phyloP scores from a whole-genome alignment of 176 grass and related monocot species.

The Oryza glaberrima region DNA sequence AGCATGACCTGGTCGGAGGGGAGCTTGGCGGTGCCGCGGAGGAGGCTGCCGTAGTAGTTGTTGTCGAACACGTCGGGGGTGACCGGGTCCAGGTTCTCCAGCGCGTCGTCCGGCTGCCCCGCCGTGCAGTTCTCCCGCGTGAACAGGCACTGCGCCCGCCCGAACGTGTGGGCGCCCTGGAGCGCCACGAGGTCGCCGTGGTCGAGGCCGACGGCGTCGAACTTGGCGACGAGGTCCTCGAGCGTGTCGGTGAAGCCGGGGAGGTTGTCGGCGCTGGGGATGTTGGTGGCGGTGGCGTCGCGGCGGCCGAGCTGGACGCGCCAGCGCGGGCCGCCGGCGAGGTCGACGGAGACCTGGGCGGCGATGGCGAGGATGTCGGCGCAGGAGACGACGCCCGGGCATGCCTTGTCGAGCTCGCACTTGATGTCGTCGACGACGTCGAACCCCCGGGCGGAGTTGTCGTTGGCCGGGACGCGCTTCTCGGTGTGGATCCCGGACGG shows the following conservation, averaged over 20 bases:
- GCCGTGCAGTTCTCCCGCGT: conserved; percentile 37
- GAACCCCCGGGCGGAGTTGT: conserved; percentile 39
- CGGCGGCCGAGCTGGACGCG: conserved; percentile 46
- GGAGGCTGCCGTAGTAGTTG: conserved; percentile 51
- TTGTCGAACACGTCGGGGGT: conserved; percentile 59
- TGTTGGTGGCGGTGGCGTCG: conserved; percentile 49
- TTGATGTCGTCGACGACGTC: conserved; percentile 45
- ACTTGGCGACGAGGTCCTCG: conserved; percentile 39
- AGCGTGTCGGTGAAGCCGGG: conserved; percentile 43
- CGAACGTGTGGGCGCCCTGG: conserved; percentile 71
- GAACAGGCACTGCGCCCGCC: conserved; percentile 43
- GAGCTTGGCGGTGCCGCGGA: conserved; percentile 30
- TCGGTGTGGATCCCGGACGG: conserved; percentile 10
- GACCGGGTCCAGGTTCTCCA: conserved; percentile 50
- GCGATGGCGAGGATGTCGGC: conserved; percentile 30
- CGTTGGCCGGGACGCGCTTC: conserved; percentile 26
- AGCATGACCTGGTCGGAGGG: conserved; percentile 56
- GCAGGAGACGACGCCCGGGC: conserved; percentile 44
- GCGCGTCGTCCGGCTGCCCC: not conserved
- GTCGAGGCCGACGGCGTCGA: conserved; percentile 41
- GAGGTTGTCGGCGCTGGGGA: conserved; percentile 34
- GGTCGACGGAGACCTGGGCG: not conserved
- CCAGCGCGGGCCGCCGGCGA: conserved; percentile 54
- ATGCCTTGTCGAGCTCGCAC: not conserved
- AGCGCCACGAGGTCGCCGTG: conserved; percentile 56